Evolutionary conservation across 129 eudicot species (phyloP), one percentile per base, ranked within the genome.

Genomic region (Artemisia annua): DNA sequence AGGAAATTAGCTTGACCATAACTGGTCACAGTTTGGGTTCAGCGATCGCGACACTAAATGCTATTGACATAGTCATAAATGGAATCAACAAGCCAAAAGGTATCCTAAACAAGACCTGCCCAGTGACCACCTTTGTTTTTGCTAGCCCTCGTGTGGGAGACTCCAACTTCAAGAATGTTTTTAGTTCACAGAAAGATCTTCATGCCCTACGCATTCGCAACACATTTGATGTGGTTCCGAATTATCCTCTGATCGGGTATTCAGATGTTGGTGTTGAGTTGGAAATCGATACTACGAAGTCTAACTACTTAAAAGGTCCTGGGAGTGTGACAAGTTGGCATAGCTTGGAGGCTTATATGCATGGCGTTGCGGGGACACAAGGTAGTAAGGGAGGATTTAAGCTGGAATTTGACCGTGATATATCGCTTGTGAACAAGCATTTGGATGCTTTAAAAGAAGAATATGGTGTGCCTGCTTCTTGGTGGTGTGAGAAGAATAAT

Each of bases 21-120:
- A 81, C 90, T 0, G 99, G 97, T 2, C 99, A 94, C 86, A 94
- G 99, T 76, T 77, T 94, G 66, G 99, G 99, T 0, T 93, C 99
- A 0, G 91, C 99, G 1, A 67, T 94, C 0, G 91, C 94, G 7
- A 88, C 97, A n/a, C 73, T 94, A 26, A 90, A 86, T 48, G 97
- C 99, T 3, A 74, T 78, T 0, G 99, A 94, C 83, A 88, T 94
- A 56, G 90, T 85, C 19, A 26, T 71, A 48, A 94, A 94, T 32
- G 83, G 80, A 17, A 48, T 74, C 71, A 84, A 90, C 87, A 82
- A 61, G 73, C 91, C 96, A 0, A 75, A 51, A 67, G 76, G 61
- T 48, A 73, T 58, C 75, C 90, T 87, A 30, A 56, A 81, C 53
- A 81, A 86, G 80, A n/a, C 57, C 7, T 87, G 85, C 67, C 86